Conservation (phyloP, 805 yeast species). For the Candida ficus region DNA sequence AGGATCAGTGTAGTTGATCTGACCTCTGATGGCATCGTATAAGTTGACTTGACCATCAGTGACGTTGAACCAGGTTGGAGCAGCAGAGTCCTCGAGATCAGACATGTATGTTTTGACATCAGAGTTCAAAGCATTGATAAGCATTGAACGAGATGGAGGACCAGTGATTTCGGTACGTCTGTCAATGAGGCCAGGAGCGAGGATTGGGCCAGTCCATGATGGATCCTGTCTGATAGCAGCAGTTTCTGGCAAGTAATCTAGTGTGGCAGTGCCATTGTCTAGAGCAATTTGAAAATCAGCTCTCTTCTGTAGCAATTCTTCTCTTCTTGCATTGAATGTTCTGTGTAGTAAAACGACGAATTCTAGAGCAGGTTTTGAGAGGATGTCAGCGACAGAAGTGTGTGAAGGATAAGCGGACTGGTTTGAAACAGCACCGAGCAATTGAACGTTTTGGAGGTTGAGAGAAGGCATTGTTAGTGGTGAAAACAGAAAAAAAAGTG, state of each 20-base stretch:
- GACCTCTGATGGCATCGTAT: slow-evolving; percentile 69
- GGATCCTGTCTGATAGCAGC: slow-evolving; percentile 62
- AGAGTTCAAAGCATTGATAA: slow-evolving; percentile 75
- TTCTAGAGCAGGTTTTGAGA: slow-evolving; percentile 46
- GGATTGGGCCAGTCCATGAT: slow-evolving; percentile 69
- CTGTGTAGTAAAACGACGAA: slow-evolving; percentile 70
- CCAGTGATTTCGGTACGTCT: slow-evolving; percentile 83
- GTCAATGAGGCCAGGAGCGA: slow-evolving; percentile 66
- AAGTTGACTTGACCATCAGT: slow-evolving; percentile 77
- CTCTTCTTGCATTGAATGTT: slow-evolving; percentile 58
- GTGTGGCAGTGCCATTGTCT: slow-evolving; percentile 38
- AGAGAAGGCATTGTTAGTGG: slow-evolving; percentile 15
- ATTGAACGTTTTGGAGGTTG: slow-evolving; percentile 30
- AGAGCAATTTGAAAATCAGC: slow-evolving; percentile 50
- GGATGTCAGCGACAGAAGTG: slow-evolving; percentile 34
- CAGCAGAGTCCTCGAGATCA: slow-evolving; percentile 81
- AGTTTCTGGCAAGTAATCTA: slow-evolving; percentile 65
- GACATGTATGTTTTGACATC: slow-evolving; percentile 80
- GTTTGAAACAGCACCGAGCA: slow-evolving; percentile 29
- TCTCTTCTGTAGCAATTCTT: slow-evolving; percentile 55
- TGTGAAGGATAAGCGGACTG: slow-evolving; percentile 30
- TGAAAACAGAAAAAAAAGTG: not conserved
- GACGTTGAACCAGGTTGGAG: slow-evolving; percentile 80
- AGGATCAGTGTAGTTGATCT: slow-evolving; percentile 46
- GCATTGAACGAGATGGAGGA: slow-evolving; percentile 81